Conservation (phyloP, 805 yeast species). For the Schizosaccharomyces lindneri region DNA sequence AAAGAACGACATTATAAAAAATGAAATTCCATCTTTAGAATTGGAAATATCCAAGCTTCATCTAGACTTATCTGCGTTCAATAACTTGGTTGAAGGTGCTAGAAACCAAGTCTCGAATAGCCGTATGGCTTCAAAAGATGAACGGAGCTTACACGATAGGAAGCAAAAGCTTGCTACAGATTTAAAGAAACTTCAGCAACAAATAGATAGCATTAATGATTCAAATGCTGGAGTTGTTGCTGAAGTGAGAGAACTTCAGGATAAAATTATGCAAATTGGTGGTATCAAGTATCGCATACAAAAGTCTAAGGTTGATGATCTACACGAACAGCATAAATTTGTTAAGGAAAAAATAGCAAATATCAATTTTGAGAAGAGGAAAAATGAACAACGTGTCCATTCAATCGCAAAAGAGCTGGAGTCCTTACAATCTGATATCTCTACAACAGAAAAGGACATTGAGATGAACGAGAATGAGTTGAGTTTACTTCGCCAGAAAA, state of each 20-base stretch:
- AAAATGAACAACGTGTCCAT: constrained; percentile 36
- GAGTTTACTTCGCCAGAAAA: constrained; percentile 7
- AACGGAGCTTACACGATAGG: constrained; percentile 9
- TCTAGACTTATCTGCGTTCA: constrained; percentile 34
- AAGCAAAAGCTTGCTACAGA: constrained; percentile 5
- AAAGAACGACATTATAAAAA: not conserved
- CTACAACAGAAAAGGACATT: constrained; percentile 15
- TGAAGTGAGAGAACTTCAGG: constrained; percentile 37
- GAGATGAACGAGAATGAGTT: constrained; percentile 13
- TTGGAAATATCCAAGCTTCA: constrained; percentile 25
- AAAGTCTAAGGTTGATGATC: constrained; percentile 56
- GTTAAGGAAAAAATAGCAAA: constrained; percentile 29
- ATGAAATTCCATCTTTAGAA: constrained; percentile 29
- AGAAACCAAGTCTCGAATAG: constrained; percentile 13
- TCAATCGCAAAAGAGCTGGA: constrained; percentile 25
- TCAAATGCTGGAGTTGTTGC: constrained; percentile 31
- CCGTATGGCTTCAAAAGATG: constrained; percentile 7
- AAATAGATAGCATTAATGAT: constrained; percentile 22
- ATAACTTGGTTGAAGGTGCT: constrained; percentile 2
- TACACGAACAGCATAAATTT: constrained; percentile 24
- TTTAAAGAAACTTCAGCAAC: constrained; percentile 11
- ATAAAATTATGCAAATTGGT: constrained; percentile 68
- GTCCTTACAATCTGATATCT: constrained; percentile 25
- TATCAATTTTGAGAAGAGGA: constrained; percentile 31
- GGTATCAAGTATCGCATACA: constrained; percentile 66